Percentiles rank a stretch among this genome's conserved stretches.
phyloP scores from a whole-genome alignment of 2,329 filamentous ascomycete species.

The Claviceps spartinae region DNA sequence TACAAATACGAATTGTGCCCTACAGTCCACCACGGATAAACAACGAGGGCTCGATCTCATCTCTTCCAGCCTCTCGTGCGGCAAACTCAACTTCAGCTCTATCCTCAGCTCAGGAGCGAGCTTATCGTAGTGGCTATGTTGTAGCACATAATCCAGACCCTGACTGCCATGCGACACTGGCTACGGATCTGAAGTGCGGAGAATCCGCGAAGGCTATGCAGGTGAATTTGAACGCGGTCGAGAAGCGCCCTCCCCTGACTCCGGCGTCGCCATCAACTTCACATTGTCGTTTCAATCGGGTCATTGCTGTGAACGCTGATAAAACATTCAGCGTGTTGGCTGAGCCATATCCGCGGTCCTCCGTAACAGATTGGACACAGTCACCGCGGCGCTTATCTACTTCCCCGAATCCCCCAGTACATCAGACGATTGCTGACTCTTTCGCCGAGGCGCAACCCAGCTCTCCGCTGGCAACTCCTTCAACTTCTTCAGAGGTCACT shows the following conservation, averaged over 20 bases:
- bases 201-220: neutral
- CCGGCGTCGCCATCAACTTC: constrained; percentile 15
- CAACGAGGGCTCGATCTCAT: constrained; percentile 16
- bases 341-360: constrained; percentile 18
- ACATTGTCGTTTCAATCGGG: constrained; percentile 16
- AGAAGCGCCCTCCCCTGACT: neutral
- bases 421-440: constrained; percentile 8
- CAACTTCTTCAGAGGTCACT: constrained; percentile 28
- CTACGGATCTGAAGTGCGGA: neutral
- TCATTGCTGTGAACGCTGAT: constrained; percentile 39
- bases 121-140: neutral
- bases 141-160: neutral
- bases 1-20: constrained; percentile 25
- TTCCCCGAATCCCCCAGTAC: constrained; percentile 32
- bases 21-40: constrained; percentile 24
- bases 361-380: constrained; percentile 17
- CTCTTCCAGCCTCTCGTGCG: constrained; percentile 14
- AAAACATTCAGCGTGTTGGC: constrained; percentile 43
- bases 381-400: constrained; percentile 32
- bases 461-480: constrained; percentile 34
- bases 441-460: constrained; percentile 33
- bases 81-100: constrained; percentile 4
- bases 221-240: neutral
- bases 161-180: neutral
- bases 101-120: neutral